A percentile compares a stretch with the other conserved stretches of the same genome.
Conservation (phyloP, 2,329 filamentous ascomycete genomes). For the Pyrenophora tritici-repentis region DNA sequence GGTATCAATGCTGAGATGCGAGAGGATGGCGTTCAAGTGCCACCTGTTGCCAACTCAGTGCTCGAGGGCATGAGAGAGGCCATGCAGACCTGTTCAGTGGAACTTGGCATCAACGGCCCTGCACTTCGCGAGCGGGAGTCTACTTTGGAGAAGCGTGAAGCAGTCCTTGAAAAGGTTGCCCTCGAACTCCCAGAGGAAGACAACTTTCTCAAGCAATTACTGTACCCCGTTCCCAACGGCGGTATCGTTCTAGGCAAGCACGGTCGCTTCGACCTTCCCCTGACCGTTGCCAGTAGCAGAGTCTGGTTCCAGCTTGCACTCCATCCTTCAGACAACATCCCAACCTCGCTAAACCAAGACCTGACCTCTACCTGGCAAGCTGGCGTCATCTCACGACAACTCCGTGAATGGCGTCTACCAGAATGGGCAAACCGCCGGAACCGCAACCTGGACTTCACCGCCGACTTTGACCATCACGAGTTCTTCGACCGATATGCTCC, state of each 20-base stretch:
- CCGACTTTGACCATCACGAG: constrained; percentile 93
- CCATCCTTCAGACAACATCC: constrained; percentile 87
- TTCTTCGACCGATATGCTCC: constrained; percentile 81
- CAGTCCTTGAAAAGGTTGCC: constrained; percentile 82
- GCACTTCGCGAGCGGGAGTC: constrained; percentile 74
- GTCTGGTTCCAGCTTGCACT: constrained; percentile 94
- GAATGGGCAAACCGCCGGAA: constrained; percentile 97
- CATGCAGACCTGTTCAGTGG: constrained; percentile 74
- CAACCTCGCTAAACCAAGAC: constrained; percentile 73
- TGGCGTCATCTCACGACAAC: constrained; percentile 86
- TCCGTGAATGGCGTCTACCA: constrained; percentile 89
- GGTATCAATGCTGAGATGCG: constrained; percentile 99
- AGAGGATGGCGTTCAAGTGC: constrained; percentile 83
- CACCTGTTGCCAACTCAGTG: constrained; percentile 76
- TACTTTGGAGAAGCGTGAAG: constrained; percentile 79
- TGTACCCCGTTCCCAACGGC: constrained; percentile 77
- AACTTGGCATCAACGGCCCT: constrained; percentile 74
- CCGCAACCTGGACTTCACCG: constrained; percentile 90
- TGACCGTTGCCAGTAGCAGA: constrained; percentile 78
- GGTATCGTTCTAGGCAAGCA: constrained; percentile 80
- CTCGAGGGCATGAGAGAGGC: constrained; percentile 85
- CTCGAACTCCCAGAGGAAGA: constrained; percentile 81
- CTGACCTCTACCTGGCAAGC: constrained; percentile 90
- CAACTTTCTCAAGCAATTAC: constrained; percentile 77
- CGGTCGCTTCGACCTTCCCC: constrained; percentile 77